Conservation (phyloP, 2,329 filamentous ascomycete species). For the Fusarium beomiforme region DNA sequence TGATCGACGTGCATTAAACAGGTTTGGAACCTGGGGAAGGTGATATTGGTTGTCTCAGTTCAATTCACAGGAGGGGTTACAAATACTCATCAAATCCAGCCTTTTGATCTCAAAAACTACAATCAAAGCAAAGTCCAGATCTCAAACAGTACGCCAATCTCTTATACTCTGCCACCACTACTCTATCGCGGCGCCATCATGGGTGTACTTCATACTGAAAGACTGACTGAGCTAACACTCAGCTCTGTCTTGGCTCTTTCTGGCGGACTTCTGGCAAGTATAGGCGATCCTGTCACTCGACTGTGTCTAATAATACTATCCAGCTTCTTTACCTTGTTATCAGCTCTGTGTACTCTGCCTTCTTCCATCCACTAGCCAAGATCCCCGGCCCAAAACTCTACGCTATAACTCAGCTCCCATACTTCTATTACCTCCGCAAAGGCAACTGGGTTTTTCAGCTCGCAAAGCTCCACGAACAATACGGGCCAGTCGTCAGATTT, state of each 20-base stretch:
- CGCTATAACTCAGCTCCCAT: background rate
- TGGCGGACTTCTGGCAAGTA: background rate
- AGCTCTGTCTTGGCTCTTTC: background rate
- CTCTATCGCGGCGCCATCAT: background rate
- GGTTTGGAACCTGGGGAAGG: background rate
- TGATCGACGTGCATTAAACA: background rate
- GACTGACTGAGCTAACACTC: background rate
- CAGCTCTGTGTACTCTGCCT: background rate
- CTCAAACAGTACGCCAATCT: too few species aligned
- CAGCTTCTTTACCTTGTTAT: background rate
- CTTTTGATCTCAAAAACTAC: accelerated
- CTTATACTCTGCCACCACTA: too few species aligned
- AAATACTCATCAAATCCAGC: background rate
- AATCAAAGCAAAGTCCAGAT: background rate
- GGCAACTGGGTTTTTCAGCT: background rate
- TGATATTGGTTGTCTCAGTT: background rate
- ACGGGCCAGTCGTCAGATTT: slow-evolving; percentile 1
- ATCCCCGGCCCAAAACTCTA: slow-evolving; percentile 2
- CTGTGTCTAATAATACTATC: background rate
- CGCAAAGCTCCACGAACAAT: background rate
- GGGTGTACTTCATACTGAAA: background rate
- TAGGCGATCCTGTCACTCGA: background rate
- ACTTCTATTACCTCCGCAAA: background rate
- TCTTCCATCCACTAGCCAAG: slow-evolving; percentile 10
- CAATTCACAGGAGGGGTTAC: background rate